Evolutionary conservation across 73 alveolate species (phyloP).

Genomic region (Stentor roeselii): DNA sequence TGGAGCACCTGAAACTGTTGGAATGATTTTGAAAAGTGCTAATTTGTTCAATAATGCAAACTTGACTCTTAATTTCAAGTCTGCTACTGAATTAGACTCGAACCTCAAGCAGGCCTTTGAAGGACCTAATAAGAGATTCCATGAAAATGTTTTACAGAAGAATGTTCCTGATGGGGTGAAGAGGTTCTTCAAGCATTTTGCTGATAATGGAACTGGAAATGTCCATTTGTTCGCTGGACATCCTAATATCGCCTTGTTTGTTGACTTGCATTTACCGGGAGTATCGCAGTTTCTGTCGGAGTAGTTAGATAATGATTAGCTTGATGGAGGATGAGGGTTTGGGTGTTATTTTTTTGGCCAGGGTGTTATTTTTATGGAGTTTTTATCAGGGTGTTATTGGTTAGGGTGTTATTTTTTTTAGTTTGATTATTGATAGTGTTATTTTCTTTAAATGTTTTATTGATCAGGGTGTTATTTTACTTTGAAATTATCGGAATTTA

Average conservation of each 20-base stretch:
- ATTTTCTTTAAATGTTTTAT: too few relatives aligned
- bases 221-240: background rate
- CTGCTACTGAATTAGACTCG: background rate
- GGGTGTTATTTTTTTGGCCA: too few relatives aligned
- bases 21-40: background rate
- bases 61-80: too few relatives aligned
- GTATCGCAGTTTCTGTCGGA: background rate
- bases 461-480: too few relatives aligned
- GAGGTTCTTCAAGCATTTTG: background rate
- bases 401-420: too few relatives aligned
- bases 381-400: too few relatives aligned
- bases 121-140: too few relatives aligned
- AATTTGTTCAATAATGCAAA: background rate
- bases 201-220: background rate
- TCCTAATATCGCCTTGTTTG: background rate
- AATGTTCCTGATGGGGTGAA: background rate
- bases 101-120: background rate
- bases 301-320: background rate
- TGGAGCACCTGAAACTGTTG: background rate
- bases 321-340: too few relatives aligned
- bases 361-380: too few relatives aligned
- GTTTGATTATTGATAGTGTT: too few relatives aligned
- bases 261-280: background rate
- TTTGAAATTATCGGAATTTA: too few relatives aligned
- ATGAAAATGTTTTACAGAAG: background rate